Evolutionary conservation across 352 stramenopile genomes (phyloP).

Genomic region (Phytophthora kernoviae): DNA sequence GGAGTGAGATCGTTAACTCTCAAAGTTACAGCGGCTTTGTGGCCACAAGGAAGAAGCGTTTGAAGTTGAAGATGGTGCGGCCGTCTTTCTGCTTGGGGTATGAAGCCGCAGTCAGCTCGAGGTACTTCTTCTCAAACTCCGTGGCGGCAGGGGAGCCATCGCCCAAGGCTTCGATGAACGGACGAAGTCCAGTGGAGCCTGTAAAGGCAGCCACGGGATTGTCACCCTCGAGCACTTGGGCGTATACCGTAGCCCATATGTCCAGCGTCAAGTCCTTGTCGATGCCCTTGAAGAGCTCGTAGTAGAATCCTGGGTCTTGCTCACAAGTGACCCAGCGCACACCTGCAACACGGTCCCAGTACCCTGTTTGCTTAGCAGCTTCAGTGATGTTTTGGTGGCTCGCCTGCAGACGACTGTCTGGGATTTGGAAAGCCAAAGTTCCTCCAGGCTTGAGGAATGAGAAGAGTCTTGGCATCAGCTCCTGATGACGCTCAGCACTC

Average conservation of each 20-base stretch:
- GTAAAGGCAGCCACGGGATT: constrained; percentile 76
- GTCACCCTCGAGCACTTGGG: constrained; percentile 60
- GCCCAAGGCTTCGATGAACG: constrained; percentile 58
- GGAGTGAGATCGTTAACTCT: too few species aligned
- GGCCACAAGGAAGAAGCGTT: constrained; percentile 71
- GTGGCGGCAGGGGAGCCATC: constrained; percentile 22
- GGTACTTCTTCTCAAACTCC: constrained; percentile 58
- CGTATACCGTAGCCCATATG: constrained; percentile 67
- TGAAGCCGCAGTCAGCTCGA: constrained; percentile 51
- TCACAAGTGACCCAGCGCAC: constrained; percentile 76
- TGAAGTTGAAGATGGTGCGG: constrained; percentile 62
- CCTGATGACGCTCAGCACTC: constrained; percentile 41
- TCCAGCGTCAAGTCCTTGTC: constrained; percentile 34
- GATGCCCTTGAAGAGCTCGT: constrained; percentile 52
- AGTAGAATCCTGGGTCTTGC: constrained; percentile 62
- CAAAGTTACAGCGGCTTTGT: constrained; percentile 24
- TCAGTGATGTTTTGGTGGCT: constrained; percentile 64
- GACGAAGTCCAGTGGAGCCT: constrained; percentile 58
- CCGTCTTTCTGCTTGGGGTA: constrained; percentile 64
- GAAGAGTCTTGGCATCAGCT: constrained; percentile 48
- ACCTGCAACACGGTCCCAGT: constrained; percentile 35
- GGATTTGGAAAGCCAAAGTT: constrained; percentile 72
- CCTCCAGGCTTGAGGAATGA: constrained; percentile 64
- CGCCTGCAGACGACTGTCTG: constrained; percentile 54
- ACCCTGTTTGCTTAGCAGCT: constrained; percentile 46